Conservation (phyloP, 352 stramenopile species). For the Phytophthora parvispora region DNA sequence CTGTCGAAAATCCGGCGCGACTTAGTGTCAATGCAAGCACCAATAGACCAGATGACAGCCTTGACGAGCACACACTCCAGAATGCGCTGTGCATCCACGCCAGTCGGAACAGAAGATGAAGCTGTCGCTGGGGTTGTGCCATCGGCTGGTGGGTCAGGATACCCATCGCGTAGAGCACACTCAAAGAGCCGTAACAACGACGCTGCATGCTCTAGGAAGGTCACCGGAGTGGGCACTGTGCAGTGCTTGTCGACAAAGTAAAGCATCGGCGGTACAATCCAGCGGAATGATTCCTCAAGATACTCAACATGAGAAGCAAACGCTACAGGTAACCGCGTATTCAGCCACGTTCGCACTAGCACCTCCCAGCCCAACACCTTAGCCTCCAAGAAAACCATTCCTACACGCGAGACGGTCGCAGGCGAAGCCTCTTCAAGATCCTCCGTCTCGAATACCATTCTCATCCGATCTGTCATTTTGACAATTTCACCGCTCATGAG, state of each 20-base stretch:
- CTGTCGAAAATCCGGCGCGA: slow-evolving; percentile 86
- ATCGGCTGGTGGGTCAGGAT: slow-evolving; percentile 29
- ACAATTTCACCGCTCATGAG: slow-evolving; percentile 97
- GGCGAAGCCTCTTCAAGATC: slow-evolving; percentile 91
- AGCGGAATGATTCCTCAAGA: slow-evolving; percentile 88
- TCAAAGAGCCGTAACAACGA: slow-evolving; percentile 87
- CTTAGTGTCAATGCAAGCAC: slow-evolving; percentile 90
- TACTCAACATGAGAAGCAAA: slow-evolving; percentile 50
- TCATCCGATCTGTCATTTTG: slow-evolving; percentile 95
- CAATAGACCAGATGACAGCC: slow-evolving; percentile 92
- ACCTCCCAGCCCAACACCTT: slow-evolving; percentile 94
- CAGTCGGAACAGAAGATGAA: slow-evolving; percentile 38
- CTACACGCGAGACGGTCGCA: slow-evolving; percentile 93
- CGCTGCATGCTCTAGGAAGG: slow-evolving; percentile 92
- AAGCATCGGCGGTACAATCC: slow-evolving; percentile 91
- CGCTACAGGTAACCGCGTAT: slow-evolving; percentile 51
- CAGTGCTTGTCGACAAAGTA: slow-evolving; percentile 95
- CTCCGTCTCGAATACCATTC: slow-evolving; percentile 97
- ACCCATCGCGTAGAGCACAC: slow-evolving; percentile 73
- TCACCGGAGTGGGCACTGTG: slow-evolving; percentile 86
- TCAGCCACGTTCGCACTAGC: slow-evolving; percentile 90
- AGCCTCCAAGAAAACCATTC: slow-evolving; percentile 95
- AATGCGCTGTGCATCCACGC: slow-evolving; percentile 74
- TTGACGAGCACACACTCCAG: slow-evolving; percentile 93
- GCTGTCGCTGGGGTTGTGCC: slow-evolving; percentile 38